Evolutionary conservation across 495 filamentous ascomycete species (phyloP), one percentile per base, ranked within the genome.

Genomic region (Penicillium turbatum): DNA sequence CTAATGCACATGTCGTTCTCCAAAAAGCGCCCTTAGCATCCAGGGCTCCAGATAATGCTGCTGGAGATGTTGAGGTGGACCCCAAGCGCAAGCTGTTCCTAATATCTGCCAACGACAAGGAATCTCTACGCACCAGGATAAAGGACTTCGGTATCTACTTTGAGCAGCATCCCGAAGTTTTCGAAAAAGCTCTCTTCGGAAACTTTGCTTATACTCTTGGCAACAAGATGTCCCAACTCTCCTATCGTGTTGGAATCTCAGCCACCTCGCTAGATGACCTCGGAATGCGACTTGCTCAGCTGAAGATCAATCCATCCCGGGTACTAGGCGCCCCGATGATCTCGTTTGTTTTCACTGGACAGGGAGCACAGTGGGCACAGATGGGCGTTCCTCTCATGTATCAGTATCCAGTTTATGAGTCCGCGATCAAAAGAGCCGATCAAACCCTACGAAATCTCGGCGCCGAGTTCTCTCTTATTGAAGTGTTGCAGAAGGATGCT

Each of bases 1-100:
- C 80, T 6, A 86, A 86, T 56, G 74, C 79, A 4, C 81, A 85
- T 54, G 81, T 70, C 8, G 81, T 87, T 34, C 30, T 84, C 13
- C 56, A 54, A 41, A 62, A 57, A 29, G 55, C 62, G 1, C 62
- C 62, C 16, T 32, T 54, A 12, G 55, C 54, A 29, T 37, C 48
- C 1, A 42, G 43, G 30, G 35, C 40, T 1, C 48, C 48, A 30
- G 29, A 39, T 1, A 41, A 56, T 6, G 61, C 59, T 21, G 44
- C 54, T 39, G 48, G 48, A 5, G 55, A 60, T 21, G 24, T 43
- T 8, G 58, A 59, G n/a, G 47, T 53, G 15, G 65, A 68, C 36
- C 63, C 63, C 4, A 57, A 55, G 17, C 56, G 55, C 46, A 61
- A 60, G 35, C 44, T 68, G 13, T 64, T 66, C 38, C 37, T 68